Percentiles rank a stretch among this genome's conserved stretches.
Evolutionary conservation across 2,329 filamentous ascomycete species (phyloP).

Genomic region (Nemania abortiva): DNA sequence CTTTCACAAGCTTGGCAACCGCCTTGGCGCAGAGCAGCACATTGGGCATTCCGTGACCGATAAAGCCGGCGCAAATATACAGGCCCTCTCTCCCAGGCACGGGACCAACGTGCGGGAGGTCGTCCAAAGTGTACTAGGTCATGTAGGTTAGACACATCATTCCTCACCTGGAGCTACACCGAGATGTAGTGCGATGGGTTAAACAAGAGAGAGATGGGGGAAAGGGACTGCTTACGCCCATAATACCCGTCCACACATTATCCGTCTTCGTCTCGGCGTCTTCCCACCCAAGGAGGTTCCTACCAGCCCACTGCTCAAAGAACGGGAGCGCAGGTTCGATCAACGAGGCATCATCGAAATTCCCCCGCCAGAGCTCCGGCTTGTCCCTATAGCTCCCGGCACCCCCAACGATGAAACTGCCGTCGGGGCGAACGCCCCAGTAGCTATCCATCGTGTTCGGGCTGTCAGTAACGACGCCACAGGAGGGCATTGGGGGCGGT

Average conservation of each 20-base stretch:
- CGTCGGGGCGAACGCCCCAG: constrained; percentile 55
- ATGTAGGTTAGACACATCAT: constrained; percentile 14
- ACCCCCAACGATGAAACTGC: constrained; percentile 57
- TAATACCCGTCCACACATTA: constrained; percentile 53
- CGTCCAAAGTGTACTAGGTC: constrained; percentile 42
- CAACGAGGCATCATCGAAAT: constrained; percentile 58
- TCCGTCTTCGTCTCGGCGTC: constrained; percentile 52
- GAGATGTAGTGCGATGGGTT: too few relatives aligned
- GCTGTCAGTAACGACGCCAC: constrained; percentile 21
- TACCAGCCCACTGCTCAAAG: constrained; percentile 63
- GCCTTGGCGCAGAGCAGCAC: constrained; percentile 44
- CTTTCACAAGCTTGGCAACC: constrained; percentile 41
- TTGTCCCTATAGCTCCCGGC: constrained; percentile 52
- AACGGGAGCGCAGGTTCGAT: constrained; percentile 59
- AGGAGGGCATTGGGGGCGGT: constrained; percentile 1
- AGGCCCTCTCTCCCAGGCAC: constrained; percentile 43
- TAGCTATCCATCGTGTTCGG: constrained; percentile 40
- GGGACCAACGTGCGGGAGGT: constrained; percentile 43
- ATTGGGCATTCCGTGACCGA: constrained; percentile 48
- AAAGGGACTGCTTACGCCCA: constrained; percentile 42
- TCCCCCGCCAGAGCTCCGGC: constrained; percentile 58
- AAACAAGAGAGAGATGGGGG: not conserved
- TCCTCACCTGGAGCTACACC: not conserved
- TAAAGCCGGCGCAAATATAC: constrained; percentile 45
- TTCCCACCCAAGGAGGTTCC: constrained; percentile 63